Evolutionary conservation across 208 protist genomes (phyloP), one percentile per base, ranked within the genome.

Genomic region (Balamuthia mandrillaris): DNA sequence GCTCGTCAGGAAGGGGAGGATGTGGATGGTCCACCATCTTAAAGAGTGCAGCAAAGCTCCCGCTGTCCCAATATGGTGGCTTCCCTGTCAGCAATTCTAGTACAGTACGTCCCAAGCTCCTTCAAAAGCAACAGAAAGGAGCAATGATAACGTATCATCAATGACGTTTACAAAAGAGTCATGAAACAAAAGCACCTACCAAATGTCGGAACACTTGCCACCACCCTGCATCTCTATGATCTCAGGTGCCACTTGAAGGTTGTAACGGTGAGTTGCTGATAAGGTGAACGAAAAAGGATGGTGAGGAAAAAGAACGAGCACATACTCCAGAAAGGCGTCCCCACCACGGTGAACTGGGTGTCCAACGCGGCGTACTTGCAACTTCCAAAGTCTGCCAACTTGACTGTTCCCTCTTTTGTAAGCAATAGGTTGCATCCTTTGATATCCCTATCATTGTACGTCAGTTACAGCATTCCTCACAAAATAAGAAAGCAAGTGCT

Each of bases 361-460:
- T 93, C 95, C 89, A 95, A 97, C 90, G 97, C 96, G 65, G 98
- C 96, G 77, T 90, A 85, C 88, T 95, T 98, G 92, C 97, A 96
- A 68, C 98, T 96, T 74, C 98, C 97, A 91, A 99, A 99, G 90
- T 99, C 97, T 0, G 97, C 96, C 33, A 99, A 93, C 56, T 82
- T 82, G 33, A 97, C 96, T 2, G 35, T 84, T 33, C 92, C 92
- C 9, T 93, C 91, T 58, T 95, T 96, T 5, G 91, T 95, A 16
- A 89, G 87, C 9, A 97, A 81, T 56, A 97, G 93, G 82, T 97
- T 97, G 33, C 94, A 61, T 10, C 75, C 75, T 35, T 82, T 82
- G 31, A 61, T 61, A 52, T 82, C 56, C 45, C 94, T 33, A 31
- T 2, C 3, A 18, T 29, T 18, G n/a, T n/a, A 44, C 10, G 42